A percentile compares a stretch with the other conserved stretches of the same genome.
Conservation (phyloP, 2,329 filamentous ascomycete genomes). For the Curvularia sp. region DNA sequence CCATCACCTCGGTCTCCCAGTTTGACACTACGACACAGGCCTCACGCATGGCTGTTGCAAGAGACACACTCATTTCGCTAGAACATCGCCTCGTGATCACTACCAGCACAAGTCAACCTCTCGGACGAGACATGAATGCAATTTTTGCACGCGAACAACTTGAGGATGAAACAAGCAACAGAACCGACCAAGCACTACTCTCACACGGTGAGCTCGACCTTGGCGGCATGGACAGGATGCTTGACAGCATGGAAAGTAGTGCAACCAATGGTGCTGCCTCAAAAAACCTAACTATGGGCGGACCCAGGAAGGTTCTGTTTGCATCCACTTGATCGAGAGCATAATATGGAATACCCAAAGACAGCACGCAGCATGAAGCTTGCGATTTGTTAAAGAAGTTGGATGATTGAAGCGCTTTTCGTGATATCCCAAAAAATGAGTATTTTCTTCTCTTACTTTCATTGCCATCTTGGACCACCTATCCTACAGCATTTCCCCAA, state of each 20-base stretch:
- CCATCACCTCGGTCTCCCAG: slow-evolving; percentile 54
- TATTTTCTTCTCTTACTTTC: not conserved
- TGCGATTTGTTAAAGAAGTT: not conserved
- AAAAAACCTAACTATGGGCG: slow-evolving; percentile 38
- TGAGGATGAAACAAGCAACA: slow-evolving; percentile 39
- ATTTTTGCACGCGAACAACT: slow-evolving; percentile 38
- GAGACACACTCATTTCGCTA: slow-evolving; percentile 53
- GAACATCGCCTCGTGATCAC: slow-evolving; percentile 56
- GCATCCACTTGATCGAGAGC: slow-evolving; percentile 17
- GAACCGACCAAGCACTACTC: slow-evolving; percentile 54
- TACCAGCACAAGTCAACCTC: slow-evolving; percentile 43
- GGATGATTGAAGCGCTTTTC: not conserved
- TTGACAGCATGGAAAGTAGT: slow-evolving; percentile 47
- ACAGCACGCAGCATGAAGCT: not conserved
- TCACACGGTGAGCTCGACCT: slow-evolving; percentile 56
- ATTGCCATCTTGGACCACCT: not conserved
- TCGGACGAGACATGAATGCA: slow-evolving; percentile 40
- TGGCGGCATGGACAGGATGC: slow-evolving; percentile 56
- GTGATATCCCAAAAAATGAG: slow-evolving; percentile 8
- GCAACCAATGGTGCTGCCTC: slow-evolving; percentile 29
- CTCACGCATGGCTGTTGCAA: slow-evolving; percentile 53
- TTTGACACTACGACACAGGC: slow-evolving; percentile 51
- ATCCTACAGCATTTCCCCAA: not conserved
- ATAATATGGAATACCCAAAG: not conserved
- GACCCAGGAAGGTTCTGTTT: slow-evolving; percentile 47